Conservation (phyloP, 495 filamentous ascomycete species). For the Tuber magnatum region DNA sequence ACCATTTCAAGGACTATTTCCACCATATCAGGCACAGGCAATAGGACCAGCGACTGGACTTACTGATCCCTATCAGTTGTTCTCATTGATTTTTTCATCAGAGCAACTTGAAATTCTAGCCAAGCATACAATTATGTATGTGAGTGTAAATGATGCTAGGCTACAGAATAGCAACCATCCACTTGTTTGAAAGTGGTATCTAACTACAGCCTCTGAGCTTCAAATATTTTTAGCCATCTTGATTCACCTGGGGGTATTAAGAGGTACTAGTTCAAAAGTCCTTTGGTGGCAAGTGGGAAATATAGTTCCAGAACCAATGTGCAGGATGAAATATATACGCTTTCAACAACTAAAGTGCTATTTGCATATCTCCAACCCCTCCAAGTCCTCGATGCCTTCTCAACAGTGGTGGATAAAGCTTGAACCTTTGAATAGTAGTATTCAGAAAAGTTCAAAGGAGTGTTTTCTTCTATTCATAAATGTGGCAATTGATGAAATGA, state of each 20-base stretch:
- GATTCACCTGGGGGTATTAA: background rate
- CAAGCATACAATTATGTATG: background rate
- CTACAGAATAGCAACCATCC: background rate
- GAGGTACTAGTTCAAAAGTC: background rate
- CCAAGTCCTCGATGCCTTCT: no score
- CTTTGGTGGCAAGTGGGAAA: background rate
- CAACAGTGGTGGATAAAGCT: constrained; percentile 7
- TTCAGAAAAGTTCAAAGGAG: background rate
- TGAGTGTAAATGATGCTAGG: background rate
- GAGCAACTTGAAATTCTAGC: no score
- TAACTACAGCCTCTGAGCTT: background rate
- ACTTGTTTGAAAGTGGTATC: background rate
- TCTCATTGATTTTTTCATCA: no score
- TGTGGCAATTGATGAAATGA: constrained; percentile 11
- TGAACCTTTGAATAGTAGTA: constrained; percentile 4
- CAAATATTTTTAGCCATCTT: background rate
- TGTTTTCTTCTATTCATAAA: background rate
- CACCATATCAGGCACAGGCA: no score
- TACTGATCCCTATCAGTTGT: no score
- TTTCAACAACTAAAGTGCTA: constrained; percentile 9
- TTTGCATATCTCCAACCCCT: constrained; percentile 3
- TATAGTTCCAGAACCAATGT: background rate
- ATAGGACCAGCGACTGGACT: no score
- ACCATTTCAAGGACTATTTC: no score
- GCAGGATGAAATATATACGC: background rate